Conservation (phyloP, 208 protist genomes). For the Acanthamoeba triangularis region DNA sequence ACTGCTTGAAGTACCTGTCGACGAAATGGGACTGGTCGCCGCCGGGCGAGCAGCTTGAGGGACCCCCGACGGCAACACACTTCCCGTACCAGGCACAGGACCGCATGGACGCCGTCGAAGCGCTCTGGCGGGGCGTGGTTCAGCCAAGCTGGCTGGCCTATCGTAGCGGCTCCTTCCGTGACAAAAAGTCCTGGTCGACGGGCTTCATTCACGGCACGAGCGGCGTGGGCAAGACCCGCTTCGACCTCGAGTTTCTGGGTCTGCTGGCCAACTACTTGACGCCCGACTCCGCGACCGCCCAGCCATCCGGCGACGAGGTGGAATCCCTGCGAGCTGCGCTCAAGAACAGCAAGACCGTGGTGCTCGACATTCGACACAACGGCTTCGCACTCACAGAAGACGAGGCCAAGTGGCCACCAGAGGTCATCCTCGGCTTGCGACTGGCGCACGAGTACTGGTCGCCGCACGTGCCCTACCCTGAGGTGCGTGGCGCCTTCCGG, state of each 20-base stretch:
- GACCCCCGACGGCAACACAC: background rate
- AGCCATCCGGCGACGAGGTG: background rate
- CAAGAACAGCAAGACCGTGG: constrained; percentile 11
- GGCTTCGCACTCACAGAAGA: background rate
- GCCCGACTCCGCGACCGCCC: too few relatives aligned
- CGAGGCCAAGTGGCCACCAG: background rate
- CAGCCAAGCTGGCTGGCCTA: constrained; percentile 1
- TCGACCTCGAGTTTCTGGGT: background rate
- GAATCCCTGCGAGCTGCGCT: background rate
- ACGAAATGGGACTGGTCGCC: background rate
- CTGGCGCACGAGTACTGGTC: background rate
- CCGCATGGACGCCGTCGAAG: background rate
- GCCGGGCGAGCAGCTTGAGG: background rate
- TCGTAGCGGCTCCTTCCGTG: background rate
- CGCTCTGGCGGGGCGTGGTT: background rate
- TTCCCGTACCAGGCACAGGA: background rate
- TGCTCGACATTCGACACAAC: background rate
- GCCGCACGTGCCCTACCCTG: background rate
- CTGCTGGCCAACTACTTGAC: background rate
- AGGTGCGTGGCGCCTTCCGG: background rate
- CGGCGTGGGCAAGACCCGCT: background rate
- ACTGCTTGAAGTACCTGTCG: background rate
- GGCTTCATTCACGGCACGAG: background rate
- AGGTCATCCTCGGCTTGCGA: background rate
- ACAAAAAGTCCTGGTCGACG: background rate